phyloP scores from a whole-genome alignment of 2,329 filamentous ascomycete genomes.

The Cucurbitaria berberidis region DNA sequence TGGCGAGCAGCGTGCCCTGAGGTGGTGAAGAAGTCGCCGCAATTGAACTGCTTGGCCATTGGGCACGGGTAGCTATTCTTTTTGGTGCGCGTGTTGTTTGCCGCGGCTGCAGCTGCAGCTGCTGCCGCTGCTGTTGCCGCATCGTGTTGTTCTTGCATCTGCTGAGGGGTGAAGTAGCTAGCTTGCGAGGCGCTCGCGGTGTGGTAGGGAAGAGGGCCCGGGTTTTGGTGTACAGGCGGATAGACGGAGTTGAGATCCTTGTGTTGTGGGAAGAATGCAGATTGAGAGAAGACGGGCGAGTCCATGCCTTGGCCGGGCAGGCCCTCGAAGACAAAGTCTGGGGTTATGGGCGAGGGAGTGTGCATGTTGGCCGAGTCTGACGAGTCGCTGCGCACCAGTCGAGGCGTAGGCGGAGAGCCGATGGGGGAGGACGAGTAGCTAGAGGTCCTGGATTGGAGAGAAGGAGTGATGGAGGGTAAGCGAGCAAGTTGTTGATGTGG shows the following conservation, averaged over 20 bases:
- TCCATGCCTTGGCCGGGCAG: constrained; percentile 24
- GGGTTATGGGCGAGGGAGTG: constrained; percentile 56
- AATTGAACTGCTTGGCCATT: constrained; percentile 72
- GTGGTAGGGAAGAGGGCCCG: constrained; percentile 34
- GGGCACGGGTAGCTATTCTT: constrained; percentile 78
- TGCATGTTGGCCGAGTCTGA: constrained; percentile 53
- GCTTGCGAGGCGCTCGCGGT: constrained; percentile 17
- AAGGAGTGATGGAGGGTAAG: constrained; percentile 45
- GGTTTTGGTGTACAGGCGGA: constrained; percentile 30
- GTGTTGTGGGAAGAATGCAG: constrained; percentile 35
- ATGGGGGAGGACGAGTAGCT: constrained; percentile 56
- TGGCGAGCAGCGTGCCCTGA: constrained; percentile 85
- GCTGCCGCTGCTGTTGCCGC: constrained; percentile 19
- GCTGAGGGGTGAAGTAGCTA: constrained; percentile 28
- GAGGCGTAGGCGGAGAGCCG: constrained; percentile 55
- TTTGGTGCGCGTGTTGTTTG: constrained; percentile 52
- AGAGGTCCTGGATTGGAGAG: constrained; percentile 49
- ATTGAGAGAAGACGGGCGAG: constrained; percentile 37
- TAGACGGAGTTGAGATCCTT: constrained; percentile 37
- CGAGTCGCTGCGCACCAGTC: constrained; percentile 54
- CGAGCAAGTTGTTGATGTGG: constrained; percentile 38
- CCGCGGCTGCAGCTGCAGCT: constrained; percentile 51
- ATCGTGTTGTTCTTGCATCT: constrained; percentile 14
- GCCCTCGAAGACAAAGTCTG: constrained; percentile 45
- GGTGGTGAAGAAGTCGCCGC: constrained; percentile 81